Base-by-base conservation (phyloP, 352 stramenopile genomes). In the Peronospora farinosa region DNA sequence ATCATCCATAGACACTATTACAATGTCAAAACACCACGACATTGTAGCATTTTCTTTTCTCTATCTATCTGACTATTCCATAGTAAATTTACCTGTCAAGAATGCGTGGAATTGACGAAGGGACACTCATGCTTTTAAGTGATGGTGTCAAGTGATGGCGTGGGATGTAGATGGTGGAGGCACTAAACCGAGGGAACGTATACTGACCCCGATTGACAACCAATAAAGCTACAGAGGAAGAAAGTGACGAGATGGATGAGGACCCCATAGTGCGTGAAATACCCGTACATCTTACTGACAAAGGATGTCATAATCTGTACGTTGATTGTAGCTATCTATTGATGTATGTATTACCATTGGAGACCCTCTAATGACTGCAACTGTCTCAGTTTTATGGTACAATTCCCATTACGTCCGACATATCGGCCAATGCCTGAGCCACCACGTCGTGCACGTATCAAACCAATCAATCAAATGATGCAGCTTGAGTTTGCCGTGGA, bases 261-360 rank as follows among this genome's bases (percentile, higher is more conserved):
- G 81, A 92, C 62, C 81, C 81, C 33, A 65, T 92, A 27, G 78
- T 92, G 54, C 76, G 69, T 40, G 81, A 92, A 66, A 88, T 92
- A 51, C 78, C 81, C 32, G 78, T 92, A 58, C 81, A 92, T 59
- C 73, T 92, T 30, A 74, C 76, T 3, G 74, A 90, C 16, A 63
- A 78, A 28, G 54, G 88, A 49, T 71, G 76, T 44, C 52, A 68
- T n/a, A 80, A 75, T 63, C 67, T 88, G 73, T 91, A 69, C 33
- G 71, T 70, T 19, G 17, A 31, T 57, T 17, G n/a, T 25, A 19
- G n/a, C 5, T n/a, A 3, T 28, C 30, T 16, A 32, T n/a, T 39
- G 19, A 21, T 45, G 16, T 16, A 7, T 41, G 40, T 27, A 9
- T 50, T 31, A 28, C 4, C 16, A 17, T 40, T 16, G 0, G 35